Evolutionary conservation across 2,329 filamentous ascomycete genomes (phyloP).

Genomic region (Cladophialophora chaetospira): DNA sequence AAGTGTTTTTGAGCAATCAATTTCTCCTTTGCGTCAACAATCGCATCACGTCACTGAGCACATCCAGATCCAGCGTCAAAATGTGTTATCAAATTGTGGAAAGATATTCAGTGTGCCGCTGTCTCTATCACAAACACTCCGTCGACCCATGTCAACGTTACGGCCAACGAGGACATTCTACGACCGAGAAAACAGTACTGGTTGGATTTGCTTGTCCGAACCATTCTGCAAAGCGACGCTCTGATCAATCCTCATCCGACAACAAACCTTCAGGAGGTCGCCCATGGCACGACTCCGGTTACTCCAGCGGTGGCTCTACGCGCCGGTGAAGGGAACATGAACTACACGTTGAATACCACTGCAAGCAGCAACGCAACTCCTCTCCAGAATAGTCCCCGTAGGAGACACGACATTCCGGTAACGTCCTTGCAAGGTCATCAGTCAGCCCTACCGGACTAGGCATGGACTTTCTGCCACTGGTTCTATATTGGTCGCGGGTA

Average conservation of each 20-base stretch:
- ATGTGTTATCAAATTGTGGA: constrained; percentile 92
- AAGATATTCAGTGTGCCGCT: constrained; percentile 81
- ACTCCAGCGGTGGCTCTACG: constrained; percentile 35
- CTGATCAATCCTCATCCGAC: constrained; percentile 10
- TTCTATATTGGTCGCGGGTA: constrained; percentile 12
- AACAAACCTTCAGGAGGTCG: constrained; percentile 12
- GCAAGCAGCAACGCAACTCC: background rate
- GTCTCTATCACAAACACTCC: constrained; percentile 84
- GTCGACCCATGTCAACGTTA: constrained; percentile 79
- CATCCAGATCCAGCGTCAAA: constrained; percentile 33
- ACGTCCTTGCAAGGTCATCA: background rate
- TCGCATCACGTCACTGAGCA: constrained; percentile 3
- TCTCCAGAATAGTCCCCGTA: background rate
- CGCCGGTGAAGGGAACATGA: constrained; percentile 19
- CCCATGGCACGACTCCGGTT: constrained; percentile 38
- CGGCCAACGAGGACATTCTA: constrained; percentile 69
- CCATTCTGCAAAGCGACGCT: constrained; percentile 45
- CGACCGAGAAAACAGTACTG: constrained; percentile 74
- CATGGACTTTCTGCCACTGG: constrained; percentile 2
- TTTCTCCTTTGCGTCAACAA: background rate
- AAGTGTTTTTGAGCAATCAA: constrained; percentile 2
- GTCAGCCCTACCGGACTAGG: background rate
- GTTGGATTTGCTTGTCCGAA: constrained; percentile 77
- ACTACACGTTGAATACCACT: background rate
- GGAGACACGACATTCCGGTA: background rate